Evolutionary conservation across 176 grass and related monocot species (phyloP), one percentile per base, ranked within the genome.

Genomic region (Alopecurus myosuroides): DNA sequence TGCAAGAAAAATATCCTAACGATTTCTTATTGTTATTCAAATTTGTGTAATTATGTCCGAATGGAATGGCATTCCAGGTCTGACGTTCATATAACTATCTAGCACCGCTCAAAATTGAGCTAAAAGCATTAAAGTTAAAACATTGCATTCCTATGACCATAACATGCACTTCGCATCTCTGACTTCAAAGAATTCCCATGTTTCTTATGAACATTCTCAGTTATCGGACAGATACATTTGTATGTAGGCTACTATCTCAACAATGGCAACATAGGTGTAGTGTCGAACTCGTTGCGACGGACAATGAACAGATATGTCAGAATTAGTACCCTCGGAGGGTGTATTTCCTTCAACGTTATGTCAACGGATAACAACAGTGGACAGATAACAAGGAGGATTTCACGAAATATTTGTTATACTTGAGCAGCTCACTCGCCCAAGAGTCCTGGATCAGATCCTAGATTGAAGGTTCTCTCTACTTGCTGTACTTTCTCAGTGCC

Each of bases 341-440:
- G 65, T 66, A 53, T 68, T 65, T n/a, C 46, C 39, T 35, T 10
- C n/a, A 4, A 28, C 17, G 52, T n/a, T 30, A 12, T 19, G 72
- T 51, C 77, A 36, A 68, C 10, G 1, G 45, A 45, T 88, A 79
- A 79, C 66, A 56, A 19, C 70, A 84, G 66, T 33, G 30, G 69
- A 45, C 31, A 35, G 6, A 45, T 50, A 52, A 64, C 15, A 66
- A 41, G 23, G 11, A 86, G 14, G 6, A 15, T 40, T 77, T 48
- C 55, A 87, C 69, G 26, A 42, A 49, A 33, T 20, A 25, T 31
- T 86, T 75, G 11, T 81, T 30, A 22, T 30, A 22, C 55, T 18
- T 36, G 44, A 68, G 78, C 45, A 67, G 42, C 79, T 37, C 39
- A 46, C 42, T 78, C 79, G 26, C 36, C 28, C 13, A 29, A 45